Evolutionary conservation across 768 basidiomycete species (phyloP).

Genomic region (Tricholoma flavovirens): DNA sequence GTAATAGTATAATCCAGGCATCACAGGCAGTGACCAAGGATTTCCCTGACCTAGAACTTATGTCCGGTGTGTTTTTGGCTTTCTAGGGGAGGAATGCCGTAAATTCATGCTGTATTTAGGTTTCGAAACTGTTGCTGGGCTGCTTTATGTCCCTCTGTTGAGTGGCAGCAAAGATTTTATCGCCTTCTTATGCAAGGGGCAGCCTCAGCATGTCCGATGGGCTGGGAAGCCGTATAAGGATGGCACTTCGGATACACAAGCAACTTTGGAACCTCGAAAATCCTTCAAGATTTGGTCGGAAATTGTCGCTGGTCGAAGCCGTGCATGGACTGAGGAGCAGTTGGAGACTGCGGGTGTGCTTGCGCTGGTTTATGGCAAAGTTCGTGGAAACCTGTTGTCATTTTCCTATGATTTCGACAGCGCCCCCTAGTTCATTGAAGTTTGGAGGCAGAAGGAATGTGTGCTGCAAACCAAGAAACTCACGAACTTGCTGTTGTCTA

Average conservation of each 20-base stretch:
- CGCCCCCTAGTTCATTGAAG: slow-evolving; percentile 67
- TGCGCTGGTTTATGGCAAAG: slow-evolving; percentile 74
- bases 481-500: slow-evolving; percentile 68
- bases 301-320: slow-evolving; percentile 58
- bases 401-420: not conserved
- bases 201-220: slow-evolving; percentile 67
- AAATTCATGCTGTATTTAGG: slow-evolving; percentile 22
- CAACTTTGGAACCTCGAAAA: slow-evolving; percentile 64
- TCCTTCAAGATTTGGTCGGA: slow-evolving; percentile 81
- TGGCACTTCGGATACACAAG: slow-evolving; percentile 21
- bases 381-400: slow-evolving; percentile 13
- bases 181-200: slow-evolving; percentile 72
- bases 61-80: slow-evolving; percentile 30
- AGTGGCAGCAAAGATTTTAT: slow-evolving; percentile 74
- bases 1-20: slow-evolving; percentile 55
- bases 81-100: not conserved
- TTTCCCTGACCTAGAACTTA: slow-evolving; percentile 65
- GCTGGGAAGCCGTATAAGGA: slow-evolving; percentile 66
- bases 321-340: slow-evolving; percentile 79
- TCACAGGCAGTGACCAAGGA: slow-evolving; percentile 64
- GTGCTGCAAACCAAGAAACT: slow-evolving; percentile 67
- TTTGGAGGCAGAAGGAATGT: slow-evolving; percentile 78
- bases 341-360: slow-evolving; percentile 77
- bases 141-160: slow-evolving; percentile 73
- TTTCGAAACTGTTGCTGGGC: slow-evolving; percentile 62